These are phyloP conservation scores for Mercurialis annua DNA, from an alignment of 345 rosid species.

Conservation along the genomic window DNA sequence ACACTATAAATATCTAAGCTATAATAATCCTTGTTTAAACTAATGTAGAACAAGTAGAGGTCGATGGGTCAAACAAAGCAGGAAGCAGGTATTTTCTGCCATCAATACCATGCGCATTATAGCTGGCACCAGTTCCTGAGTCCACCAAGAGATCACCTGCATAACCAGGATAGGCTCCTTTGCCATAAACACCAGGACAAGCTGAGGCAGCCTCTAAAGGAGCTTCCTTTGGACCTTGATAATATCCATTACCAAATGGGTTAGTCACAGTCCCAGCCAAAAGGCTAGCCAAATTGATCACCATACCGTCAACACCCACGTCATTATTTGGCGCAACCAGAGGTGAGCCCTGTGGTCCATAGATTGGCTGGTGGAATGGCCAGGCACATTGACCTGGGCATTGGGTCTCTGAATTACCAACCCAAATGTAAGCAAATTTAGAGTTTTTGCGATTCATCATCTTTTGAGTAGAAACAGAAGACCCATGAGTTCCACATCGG, in stretches of 20 bases:
- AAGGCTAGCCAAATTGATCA: slow-evolving; percentile 26
- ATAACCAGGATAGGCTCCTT: slow-evolving; percentile 32
- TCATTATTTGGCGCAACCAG: slow-evolving; percentile 28
- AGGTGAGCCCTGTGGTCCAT: slow-evolving; percentile 26
- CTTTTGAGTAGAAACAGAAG: slow-evolving; percentile 6
- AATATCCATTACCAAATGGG: slow-evolving; percentile 31
- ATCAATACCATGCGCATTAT: slow-evolving; percentile 25
- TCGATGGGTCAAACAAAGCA: slow-evolving; percentile 28
- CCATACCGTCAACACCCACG: slow-evolving; percentile 30
- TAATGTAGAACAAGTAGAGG: slow-evolving; percentile 22
- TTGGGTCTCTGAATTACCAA: slow-evolving; percentile 30
- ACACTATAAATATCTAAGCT: no score
- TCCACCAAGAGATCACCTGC: slow-evolving; percentile 28
- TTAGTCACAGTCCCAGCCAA: slow-evolving; percentile 33
- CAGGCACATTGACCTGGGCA: slow-evolving; percentile 35
- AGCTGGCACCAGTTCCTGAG: slow-evolving; percentile 25
- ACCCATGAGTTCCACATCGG: slow-evolving; percentile 27
- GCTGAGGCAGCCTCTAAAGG: slow-evolving; percentile 33
- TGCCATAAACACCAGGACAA: slow-evolving; percentile 24
- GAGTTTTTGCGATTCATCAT: slow-evolving; percentile 8
- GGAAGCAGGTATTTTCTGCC: slow-evolving; percentile 34
- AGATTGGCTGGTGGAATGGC: slow-evolving; percentile 34
- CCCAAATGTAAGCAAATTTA: slow-evolving; percentile 32
- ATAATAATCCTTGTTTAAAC: background rate
- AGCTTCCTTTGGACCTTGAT: slow-evolving; percentile 33